A percentile compares a stretch with the other conserved stretches of the same genome.
Conservation (phyloP, 2,329 filamentous ascomycete genomes). For the Pseudocercospora eumusae region DNA sequence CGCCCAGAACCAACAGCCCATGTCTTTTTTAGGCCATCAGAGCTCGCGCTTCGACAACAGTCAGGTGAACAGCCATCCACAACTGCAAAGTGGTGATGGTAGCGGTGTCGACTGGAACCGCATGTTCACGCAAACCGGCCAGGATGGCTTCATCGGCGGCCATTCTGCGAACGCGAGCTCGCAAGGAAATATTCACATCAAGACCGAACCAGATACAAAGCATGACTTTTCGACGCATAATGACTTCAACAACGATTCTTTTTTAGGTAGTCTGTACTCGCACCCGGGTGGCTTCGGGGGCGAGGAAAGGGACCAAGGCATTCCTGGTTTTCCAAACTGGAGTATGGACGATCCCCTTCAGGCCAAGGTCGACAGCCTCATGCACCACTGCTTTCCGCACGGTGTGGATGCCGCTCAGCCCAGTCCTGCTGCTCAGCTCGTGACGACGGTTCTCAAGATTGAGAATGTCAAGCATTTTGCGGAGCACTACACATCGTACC, state of each 20-base stretch:
- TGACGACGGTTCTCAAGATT: slow-evolving; percentile 60
- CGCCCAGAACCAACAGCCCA: slow-evolving; percentile 33
- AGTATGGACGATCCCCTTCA: slow-evolving; percentile 50
- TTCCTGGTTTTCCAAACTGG: slow-evolving; percentile 45
- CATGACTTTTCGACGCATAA: slow-evolving; percentile 40
- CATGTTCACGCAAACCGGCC: slow-evolving; percentile 48
- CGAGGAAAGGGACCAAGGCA: slow-evolving; percentile 39
- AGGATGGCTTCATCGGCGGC: slow-evolving; percentile 50
- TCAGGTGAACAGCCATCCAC: slow-evolving; percentile 38
- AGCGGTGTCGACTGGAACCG: slow-evolving; percentile 47
- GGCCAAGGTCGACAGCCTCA: slow-evolving; percentile 48
- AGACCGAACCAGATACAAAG: slow-evolving; percentile 48
- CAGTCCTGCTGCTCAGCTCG: slow-evolving; percentile 51
- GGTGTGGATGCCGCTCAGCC: slow-evolving; percentile 56
- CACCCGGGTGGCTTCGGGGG: slow-evolving; percentile 47
- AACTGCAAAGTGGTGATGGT: slow-evolving; percentile 36
- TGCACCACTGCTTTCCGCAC: slow-evolving; percentile 58
- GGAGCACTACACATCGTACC: slow-evolving; percentile 70
- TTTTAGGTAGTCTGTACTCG: slow-evolving; percentile 53
- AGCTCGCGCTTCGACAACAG: slow-evolving; percentile 43
- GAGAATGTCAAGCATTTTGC: slow-evolving; percentile 71
- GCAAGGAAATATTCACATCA: slow-evolving; percentile 41
- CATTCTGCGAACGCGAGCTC: slow-evolving; percentile 49
- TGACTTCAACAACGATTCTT: slow-evolving; percentile 50
- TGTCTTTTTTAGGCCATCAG: slow-evolving; percentile 44